Evolutionary conservation across 345 rosid species (phyloP).

Genomic region (Lepidium aucheri): DNA sequence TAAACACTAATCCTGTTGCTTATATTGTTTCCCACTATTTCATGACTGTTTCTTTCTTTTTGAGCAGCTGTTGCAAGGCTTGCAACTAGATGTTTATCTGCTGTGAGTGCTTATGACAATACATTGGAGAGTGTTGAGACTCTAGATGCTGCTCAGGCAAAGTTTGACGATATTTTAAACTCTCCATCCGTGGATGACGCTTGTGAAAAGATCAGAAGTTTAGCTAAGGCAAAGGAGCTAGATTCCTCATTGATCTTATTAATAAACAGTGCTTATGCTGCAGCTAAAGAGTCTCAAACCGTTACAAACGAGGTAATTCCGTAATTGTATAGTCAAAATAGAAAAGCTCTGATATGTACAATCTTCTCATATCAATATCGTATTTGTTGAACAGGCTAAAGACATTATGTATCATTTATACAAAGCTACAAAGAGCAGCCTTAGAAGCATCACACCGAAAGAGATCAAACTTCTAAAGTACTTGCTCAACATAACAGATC

Average conservation of each 20-base stretch:
- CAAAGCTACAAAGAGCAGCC: conserved; percentile 76
- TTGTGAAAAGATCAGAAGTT: conserved; percentile 78
- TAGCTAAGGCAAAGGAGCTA: conserved; percentile 80
- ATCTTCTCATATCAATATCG: not conserved
- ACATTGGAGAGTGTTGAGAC: conserved; percentile 66
- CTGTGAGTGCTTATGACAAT: conserved; percentile 73
- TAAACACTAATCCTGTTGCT: not conserved
- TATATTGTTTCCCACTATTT: not conserved
- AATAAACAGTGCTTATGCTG: conserved; percentile 79
- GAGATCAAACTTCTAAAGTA: conserved; percentile 80
- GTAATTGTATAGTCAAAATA: conserved; percentile 16
- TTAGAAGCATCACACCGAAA: conserved; percentile 83
- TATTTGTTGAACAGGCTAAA: conserved; percentile 43
- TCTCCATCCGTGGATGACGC: conserved; percentile 70
- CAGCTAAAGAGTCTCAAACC: conserved; percentile 76
- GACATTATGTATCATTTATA: conserved; percentile 75
- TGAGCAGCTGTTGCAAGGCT: conserved; percentile 73
- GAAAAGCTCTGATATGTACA: not conserved
- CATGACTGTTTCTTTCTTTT: not conserved
- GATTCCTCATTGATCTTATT: conserved; percentile 82
- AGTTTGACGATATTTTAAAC: conserved; percentile 77
- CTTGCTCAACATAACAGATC: conserved; percentile 80
- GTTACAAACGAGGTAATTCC: conserved; percentile 65
- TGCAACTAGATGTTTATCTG: conserved; percentile 77
- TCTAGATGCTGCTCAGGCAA: conserved; percentile 72